These are phyloP conservation scores for Pythium coloratum DNA, from an alignment of 352 stramenopile genomes.

Conservation along the genomic window DNA sequence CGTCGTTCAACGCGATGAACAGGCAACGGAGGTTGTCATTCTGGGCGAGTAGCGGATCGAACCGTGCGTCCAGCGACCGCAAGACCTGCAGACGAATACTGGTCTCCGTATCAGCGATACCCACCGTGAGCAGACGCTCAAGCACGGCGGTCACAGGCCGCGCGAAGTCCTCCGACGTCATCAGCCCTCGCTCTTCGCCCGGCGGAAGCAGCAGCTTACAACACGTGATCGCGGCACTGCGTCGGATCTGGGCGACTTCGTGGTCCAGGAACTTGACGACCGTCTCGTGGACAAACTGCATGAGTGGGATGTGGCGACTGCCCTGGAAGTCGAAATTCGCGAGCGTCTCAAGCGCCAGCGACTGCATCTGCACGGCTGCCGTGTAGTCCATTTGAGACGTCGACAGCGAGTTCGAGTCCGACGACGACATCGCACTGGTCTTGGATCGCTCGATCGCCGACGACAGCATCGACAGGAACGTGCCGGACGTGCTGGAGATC, in stretches of 20 bases:
- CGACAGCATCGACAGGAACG: constrained; percentile 71
- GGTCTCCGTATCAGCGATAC: constrained; percentile 85
- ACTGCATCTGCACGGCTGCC: constrained; percentile 75
- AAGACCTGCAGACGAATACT: constrained; percentile 83
- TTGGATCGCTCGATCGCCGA: constrained; percentile 51
- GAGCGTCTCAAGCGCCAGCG: constrained; percentile 81
- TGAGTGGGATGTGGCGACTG: constrained; percentile 83
- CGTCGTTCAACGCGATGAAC: constrained; percentile 88
- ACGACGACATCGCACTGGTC: constrained; percentile 34
- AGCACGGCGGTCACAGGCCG: constrained; percentile 73
- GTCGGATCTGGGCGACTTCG: constrained; percentile 81
- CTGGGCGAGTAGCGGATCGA: constrained; percentile 76
- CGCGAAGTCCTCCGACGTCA: constrained; percentile 73
- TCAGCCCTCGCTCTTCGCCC: constrained; percentile 58
- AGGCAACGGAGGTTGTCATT: constrained; percentile 85
- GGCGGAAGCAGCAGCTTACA: constrained; percentile 80
- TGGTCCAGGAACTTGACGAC: constrained; percentile 89
- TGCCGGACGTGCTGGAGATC: constrained; percentile 65
- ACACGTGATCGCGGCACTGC: constrained; percentile 85
- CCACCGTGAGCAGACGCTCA: constrained; percentile 78
- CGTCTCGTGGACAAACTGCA: constrained; percentile 87
- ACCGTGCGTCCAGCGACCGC: constrained; percentile 76
- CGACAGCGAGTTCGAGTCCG: constrained; percentile 23
- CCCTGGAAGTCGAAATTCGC: constrained; percentile 87
- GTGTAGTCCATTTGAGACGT: constrained; percentile 40